Evolutionary conservation across 768 basidiomycete species (phyloP).

Genomic region (Cystobasidium ongulense): DNA sequence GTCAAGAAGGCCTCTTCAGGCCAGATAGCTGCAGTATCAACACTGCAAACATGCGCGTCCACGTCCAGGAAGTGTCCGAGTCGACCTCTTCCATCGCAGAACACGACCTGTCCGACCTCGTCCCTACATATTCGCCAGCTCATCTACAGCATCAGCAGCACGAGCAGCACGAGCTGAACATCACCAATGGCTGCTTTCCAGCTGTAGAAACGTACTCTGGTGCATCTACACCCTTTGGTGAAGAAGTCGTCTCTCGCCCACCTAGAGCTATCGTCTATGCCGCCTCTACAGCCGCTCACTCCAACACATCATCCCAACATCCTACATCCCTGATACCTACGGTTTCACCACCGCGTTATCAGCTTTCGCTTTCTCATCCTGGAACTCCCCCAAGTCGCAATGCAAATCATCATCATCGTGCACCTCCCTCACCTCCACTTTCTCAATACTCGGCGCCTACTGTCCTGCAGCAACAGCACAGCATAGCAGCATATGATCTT

Average conservation of each 20-base stretch:
- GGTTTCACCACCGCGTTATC: background rate
- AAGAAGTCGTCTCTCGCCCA: background rate
- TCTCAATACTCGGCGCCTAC: background rate
- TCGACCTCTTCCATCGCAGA: constrained; percentile 11
- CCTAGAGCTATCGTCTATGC: background rate
- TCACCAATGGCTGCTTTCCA: background rate
- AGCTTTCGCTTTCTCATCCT: constrained; percentile 17
- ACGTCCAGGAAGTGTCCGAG: constrained; percentile 6
- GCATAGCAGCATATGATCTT: background rate
- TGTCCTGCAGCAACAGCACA: background rate
- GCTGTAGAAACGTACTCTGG: background rate
- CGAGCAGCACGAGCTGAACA: background rate
- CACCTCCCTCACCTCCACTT: background rate
- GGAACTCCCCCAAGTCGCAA: background rate
- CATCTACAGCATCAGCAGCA: background rate
- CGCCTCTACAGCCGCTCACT: background rate
- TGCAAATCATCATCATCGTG: background rate
- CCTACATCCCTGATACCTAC: background rate
- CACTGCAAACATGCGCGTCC: background rate
- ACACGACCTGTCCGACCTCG: constrained; percentile 25
- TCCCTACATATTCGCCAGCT: background rate
- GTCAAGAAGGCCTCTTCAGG: too few species aligned
- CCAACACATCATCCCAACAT: background rate
- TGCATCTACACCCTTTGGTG: background rate
- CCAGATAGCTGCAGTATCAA: too few species aligned